Conservation (phyloP, 1,139 yeast species). For the Zygoascus sp. region DNA sequence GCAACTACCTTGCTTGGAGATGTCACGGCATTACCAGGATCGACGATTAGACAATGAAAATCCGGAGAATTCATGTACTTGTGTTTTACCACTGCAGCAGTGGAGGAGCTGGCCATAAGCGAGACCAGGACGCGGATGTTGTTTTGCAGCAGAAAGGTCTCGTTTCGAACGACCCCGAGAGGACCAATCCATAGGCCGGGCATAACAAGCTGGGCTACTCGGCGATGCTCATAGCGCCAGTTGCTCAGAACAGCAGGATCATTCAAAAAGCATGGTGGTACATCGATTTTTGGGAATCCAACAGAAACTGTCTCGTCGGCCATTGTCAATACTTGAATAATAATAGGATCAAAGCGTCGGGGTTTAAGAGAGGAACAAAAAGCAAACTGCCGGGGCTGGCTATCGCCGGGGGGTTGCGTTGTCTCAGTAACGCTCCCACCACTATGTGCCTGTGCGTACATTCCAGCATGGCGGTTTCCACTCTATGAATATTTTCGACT, state of each 20-base stretch:
- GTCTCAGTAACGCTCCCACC: neutral
- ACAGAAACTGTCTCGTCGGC: constrained; percentile 14
- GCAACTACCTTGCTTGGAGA: constrained; percentile 20
- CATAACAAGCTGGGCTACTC: constrained; percentile 28
- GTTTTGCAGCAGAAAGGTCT: constrained; percentile 22
- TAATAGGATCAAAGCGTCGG: neutral
- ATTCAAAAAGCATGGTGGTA: constrained; percentile 29
- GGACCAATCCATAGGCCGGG: constrained; percentile 35
- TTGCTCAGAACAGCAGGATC: constrained; percentile 25
- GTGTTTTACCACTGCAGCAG: constrained; percentile 16
- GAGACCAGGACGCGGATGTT: constrained; percentile 27
- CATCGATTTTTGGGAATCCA: constrained; percentile 23
- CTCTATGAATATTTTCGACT: neutral
- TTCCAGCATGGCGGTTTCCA: neutral
- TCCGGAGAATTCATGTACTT: constrained; percentile 13
- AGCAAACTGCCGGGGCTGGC: neutral
- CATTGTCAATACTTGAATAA: constrained; percentile 6
- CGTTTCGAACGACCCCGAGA: constrained; percentile 26
- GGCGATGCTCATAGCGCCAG: constrained; percentile 32
- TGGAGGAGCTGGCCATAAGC: constrained; percentile 14
- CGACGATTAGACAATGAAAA: constrained; percentile 13
- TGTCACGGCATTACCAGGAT: constrained; percentile 20
- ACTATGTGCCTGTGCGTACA: constrained; percentile 6
- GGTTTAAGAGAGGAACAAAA: neutral
- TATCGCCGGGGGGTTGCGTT: neutral